phyloP scores from a whole-genome alignment of 139 green algal genomes.

The Chlamydomonas schloesseri region DNA sequence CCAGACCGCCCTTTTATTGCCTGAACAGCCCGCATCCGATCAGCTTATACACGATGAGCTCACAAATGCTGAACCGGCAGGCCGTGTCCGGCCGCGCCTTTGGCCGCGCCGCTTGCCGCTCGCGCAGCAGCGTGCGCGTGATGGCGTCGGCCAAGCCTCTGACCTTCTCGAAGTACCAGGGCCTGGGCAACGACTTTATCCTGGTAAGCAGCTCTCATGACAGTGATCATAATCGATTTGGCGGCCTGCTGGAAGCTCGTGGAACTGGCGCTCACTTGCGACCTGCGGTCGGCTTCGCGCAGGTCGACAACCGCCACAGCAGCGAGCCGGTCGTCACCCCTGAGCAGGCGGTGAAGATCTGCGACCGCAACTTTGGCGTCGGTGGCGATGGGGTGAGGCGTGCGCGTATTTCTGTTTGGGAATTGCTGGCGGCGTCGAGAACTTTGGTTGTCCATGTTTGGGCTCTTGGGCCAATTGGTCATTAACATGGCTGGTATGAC shows the following conservation, averaged over 20 bases:
- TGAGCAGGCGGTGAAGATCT: constrained; percentile 88
- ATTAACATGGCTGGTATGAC: too few relatives aligned
- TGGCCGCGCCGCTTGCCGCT: not conserved
- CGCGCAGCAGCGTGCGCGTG: not conserved
- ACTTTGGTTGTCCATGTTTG: too few relatives aligned
- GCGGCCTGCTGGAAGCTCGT: too few relatives aligned
- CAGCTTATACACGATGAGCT: not conserved
- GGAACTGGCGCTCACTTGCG: too few relatives aligned
- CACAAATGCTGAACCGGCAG: not conserved
- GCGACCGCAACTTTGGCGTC: constrained; percentile 97
- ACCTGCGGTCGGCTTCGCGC: not conserved
- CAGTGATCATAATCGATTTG: too few relatives aligned
- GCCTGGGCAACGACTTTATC: constrained; percentile 99
- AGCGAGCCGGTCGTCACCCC: constrained; percentile 80
- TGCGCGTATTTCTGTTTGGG: not conserved
- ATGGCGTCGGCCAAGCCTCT: constrained; percentile 6
- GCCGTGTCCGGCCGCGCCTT: not conserved
- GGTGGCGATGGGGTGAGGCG: constrained; percentile 92
- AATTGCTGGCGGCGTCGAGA: not conserved
- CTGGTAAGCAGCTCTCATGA: constrained; percentile 69
- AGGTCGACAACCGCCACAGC: constrained; percentile 93
- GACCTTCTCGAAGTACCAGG: constrained; percentile 97
- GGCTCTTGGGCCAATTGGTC: too few relatives aligned
- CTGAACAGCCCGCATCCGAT: too few relatives aligned
- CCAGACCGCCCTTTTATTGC: too few relatives aligned